Conservation (phyloP, 164 flowering plant species). For the Paratinospora sagittata region DNA sequence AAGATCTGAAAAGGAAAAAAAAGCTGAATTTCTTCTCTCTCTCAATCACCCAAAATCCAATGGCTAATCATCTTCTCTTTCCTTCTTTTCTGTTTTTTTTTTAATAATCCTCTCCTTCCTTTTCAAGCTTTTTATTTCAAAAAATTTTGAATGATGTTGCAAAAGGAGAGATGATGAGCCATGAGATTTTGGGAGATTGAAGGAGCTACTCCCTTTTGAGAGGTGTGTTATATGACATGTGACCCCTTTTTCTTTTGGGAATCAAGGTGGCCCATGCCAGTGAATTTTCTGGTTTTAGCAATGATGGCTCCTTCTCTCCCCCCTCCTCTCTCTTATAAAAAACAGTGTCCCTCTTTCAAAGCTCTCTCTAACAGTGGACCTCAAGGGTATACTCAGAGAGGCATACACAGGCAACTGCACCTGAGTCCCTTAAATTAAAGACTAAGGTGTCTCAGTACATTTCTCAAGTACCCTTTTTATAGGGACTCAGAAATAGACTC, state of each 20-base stretch:
- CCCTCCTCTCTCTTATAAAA: too few species aligned
- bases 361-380: too few species aligned
- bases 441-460: too few species aligned
- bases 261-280: conserved; percentile 58
- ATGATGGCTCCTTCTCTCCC: conserved; percentile 28
- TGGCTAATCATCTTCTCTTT: conserved; percentile 2
- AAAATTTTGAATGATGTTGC: conserved; percentile 13
- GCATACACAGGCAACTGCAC: too few species aligned
- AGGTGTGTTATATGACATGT: conserved; percentile 31
- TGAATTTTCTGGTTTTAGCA: conserved; percentile 31
- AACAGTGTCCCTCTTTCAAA: background rate
- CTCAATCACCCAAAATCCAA: conserved; percentile 4
- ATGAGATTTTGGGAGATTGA: conserved; percentile 32
- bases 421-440: too few species aligned
- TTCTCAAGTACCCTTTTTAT: too few species aligned
- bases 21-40: background rate
- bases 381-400: too few species aligned
- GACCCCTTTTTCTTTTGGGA: conserved; percentile 27
- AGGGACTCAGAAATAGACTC: too few species aligned
- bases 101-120: background rate
- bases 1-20: background rate
- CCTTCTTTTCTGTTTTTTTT: background rate
- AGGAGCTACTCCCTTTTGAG: conserved; percentile 12
- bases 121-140: conserved; percentile 4
- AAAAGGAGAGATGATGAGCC: conserved; percentile 25